Conservation (phyloP, 1,139 yeast species). For the Yamadazyma siamensis region DNA sequence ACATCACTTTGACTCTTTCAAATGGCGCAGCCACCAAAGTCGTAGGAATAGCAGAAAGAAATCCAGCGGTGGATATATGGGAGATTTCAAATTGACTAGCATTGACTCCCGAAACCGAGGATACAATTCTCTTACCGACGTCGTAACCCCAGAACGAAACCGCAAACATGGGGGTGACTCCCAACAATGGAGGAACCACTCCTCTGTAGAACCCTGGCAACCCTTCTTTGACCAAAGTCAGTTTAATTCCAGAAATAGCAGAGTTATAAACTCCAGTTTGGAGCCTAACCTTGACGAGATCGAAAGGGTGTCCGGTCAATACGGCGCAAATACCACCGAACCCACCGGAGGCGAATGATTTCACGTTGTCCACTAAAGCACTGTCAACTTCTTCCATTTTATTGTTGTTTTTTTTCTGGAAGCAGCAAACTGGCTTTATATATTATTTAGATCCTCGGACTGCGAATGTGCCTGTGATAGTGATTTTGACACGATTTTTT, state of each 20-base stretch:
- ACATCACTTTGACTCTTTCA: slow-evolving; percentile 90
- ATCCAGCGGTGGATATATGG: slow-evolving; percentile 91
- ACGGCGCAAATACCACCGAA: slow-evolving; percentile 64
- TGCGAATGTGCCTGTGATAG: slow-evolving; percentile 1
- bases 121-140: slow-evolving; percentile 76
- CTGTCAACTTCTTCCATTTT: slow-evolving; percentile 49
- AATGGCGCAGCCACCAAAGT: slow-evolving; percentile 96
- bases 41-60: slow-evolving; percentile 90
- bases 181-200: slow-evolving; percentile 83
- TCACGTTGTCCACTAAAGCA: slow-evolving; percentile 50
- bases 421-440: neutral
- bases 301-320: slow-evolving; percentile 94
- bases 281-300: slow-evolving; percentile 84
- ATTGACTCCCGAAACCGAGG: slow-evolving; percentile 36
- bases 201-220: slow-evolving; percentile 80
- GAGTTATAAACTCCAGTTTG: slow-evolving; percentile 70
- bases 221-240: slow-evolving; percentile 71
- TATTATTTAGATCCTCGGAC: slow-evolving; percentile 10
- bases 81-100: slow-evolving; percentile 52
- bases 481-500: no score
- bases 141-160: slow-evolving; percentile 99
- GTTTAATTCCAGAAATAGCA: slow-evolving; percentile 63
- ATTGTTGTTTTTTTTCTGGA: slow-evolving; percentile 1
- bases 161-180: slow-evolving; percentile 98
- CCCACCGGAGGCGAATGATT: slow-evolving; percentile 90